These are phyloP conservation scores for Plasmodium knowlesi DNA, from an alignment of 169 alveolate genomes.

Conservation along the genomic window DNA sequence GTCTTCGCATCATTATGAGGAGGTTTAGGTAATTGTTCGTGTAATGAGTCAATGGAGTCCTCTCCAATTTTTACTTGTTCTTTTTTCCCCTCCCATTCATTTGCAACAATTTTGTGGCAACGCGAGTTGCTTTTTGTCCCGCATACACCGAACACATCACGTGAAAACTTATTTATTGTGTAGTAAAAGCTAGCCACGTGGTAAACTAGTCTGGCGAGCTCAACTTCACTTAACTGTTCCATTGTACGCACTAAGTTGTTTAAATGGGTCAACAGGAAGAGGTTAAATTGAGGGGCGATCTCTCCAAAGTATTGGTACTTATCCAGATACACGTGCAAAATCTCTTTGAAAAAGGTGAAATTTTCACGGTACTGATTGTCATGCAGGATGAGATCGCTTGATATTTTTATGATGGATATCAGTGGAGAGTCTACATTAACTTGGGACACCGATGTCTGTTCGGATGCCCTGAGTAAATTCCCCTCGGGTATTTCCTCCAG, in stretches of 20 bases:
- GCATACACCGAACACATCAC: background rate
- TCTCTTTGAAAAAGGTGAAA: conserved; percentile 26
- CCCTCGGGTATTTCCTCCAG: background rate
- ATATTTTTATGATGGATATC: background rate
- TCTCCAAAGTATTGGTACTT: background rate
- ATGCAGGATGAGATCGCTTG: background rate
- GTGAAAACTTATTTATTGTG: conserved; percentile 10
- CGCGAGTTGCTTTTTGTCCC: background rate
- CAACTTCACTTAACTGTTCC: background rate
- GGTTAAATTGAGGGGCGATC: background rate
- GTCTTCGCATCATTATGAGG: background rate
- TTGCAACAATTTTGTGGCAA: background rate
- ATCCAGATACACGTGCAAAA: conserved; percentile 22
- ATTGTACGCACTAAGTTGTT: background rate
- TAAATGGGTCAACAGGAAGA: conserved; percentile 15
- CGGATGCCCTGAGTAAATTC: background rate
- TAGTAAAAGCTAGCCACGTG: conserved; percentile 20
- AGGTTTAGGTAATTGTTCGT: background rate
- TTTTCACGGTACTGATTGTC: conserved; percentile 2
- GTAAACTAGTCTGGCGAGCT: background rate
- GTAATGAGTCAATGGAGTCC: background rate
- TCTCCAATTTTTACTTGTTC: background rate
- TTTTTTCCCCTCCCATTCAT: background rate
- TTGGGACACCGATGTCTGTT: background rate
- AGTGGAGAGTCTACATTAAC: background rate